These are phyloP conservation scores for Sporothrix luriei DNA, from an alignment of 2,329 filamentous ascomycete species.

Conservation along the genomic window DNA sequence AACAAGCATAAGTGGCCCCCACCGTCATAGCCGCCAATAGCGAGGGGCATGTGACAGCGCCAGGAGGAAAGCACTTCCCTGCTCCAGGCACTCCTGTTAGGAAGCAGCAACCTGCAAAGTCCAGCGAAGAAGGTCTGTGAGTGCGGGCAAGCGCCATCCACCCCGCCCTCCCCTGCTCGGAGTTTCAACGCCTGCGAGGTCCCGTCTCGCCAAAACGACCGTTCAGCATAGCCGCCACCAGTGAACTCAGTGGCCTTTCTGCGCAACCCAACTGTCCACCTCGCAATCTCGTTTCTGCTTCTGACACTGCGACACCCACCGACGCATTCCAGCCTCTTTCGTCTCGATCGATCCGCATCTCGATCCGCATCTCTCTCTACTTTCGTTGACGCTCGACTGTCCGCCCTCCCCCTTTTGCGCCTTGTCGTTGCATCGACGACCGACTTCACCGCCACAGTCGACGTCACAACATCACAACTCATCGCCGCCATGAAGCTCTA, in stretches of 20 bases:
- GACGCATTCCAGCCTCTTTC: neutral
- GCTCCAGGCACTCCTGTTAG: neutral
- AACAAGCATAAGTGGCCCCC: slow-evolving; percentile 25
- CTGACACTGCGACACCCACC: neutral
- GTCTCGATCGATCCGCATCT: neutral
- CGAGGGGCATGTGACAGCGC: slow-evolving; percentile 23
- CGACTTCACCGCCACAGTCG: slow-evolving; percentile 4
- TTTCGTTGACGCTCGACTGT: neutral
- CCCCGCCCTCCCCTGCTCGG: slow-evolving; percentile 28
- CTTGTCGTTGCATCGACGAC: neutral
- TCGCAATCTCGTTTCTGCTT: slow-evolving; percentile 3
- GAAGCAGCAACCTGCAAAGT: neutral
- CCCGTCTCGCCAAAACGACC: slow-evolving; percentile 11
- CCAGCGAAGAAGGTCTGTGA: too few relatives aligned
- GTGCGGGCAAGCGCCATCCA: neutral
- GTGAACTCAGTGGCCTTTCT: slow-evolving; percentile 15
- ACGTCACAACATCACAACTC: neutral
- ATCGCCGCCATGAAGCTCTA: slow-evolving; percentile 75
- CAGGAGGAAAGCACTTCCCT: neutral
- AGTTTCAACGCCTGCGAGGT: slow-evolving; percentile 17
- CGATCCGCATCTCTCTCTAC: neutral
- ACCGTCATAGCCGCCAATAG: neutral
- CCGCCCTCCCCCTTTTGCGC: neutral
- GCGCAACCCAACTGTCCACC: neutral
- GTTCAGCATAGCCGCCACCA: neutral